Base-by-base conservation (phyloP, 176 grass and related monocot species). In the Typha latifolia region DNA sequence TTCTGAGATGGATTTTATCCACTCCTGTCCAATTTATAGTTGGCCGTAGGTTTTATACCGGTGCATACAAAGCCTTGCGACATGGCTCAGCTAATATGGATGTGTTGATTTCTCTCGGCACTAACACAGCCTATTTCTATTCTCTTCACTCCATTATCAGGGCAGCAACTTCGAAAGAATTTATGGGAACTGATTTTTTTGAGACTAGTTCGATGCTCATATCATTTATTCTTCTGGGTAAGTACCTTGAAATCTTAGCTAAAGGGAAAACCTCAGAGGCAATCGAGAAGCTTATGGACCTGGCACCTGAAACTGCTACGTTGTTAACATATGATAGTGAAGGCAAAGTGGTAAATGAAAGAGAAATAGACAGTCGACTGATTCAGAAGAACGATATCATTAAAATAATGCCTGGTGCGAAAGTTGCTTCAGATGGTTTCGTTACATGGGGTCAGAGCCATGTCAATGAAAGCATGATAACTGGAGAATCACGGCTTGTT, bases 391-490 rank as follows among this genome's bases (percentile, higher is more conserved):
- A 97, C 67, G 93, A 97, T 63, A 80, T 97, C 61, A 89, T 97
- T 34, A 97, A 90, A 89, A 85, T 97, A 69, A 73, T 81, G 19
- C 93, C 88, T 0, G 88, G 93, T 69, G 88, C 75, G 26, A 97
- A 97, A 75, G 78, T 97, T 78, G 88, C 93, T 68, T 97, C 81
- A 0, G 93, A 97, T 80, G 93, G 93, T 16, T 84, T 92, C 82
- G 88, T 97, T 72, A 82, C 89, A 73, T 77, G 93, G 93, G 93
- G 88, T 31, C 93, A 90, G 67, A 97, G 93, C 76, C 69, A 97
- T 89, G 93, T 97, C 48, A 97, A 97, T 47, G 93, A 97, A 77
- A 97, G 93, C 67, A 92, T 97, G 93, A 87, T 97, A 67, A 97
- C 93, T 1, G 93, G 88, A 61, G 93, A 97, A 79, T 92, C 88